Evolutionary conservation across 2,329 filamentous ascomycete species (phyloP), one percentile per base, ranked within the genome.

Genomic region (Clonostachys sp.): DNA sequence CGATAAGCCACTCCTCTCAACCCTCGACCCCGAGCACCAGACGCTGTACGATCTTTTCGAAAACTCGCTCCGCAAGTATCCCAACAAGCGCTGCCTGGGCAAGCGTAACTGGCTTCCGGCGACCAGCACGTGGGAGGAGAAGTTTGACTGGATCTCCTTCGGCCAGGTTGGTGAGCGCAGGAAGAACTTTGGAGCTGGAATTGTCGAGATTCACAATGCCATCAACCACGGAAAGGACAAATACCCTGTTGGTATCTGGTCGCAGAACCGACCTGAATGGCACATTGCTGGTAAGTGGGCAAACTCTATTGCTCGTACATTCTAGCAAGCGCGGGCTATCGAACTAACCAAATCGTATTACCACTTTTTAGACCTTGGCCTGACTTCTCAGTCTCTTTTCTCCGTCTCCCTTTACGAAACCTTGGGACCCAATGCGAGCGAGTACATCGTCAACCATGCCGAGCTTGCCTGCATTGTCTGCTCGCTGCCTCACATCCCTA

Each of bases 331-430:
- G 33, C 49, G 36, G 35, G 13, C 20, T 20, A 18, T 13, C 10
- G 7, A 14, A 42, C 41, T 42, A 33, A 40, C 44, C 33, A 13
- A 45, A 20, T 5, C 6, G 5, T 30, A 3, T 6, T 30, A 35
- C 33, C 16, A 5, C 6, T 14, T 43, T 13, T 12, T 49, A 89
- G 92, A 97, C 74, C 73, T 97, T 61, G 94, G 83, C 38, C 85
- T 88, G 63, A 83, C 89, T 71, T 94, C 91, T 12, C 94, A 97
- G 67, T 82, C 86, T 8, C 81, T 97, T 33, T 97, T 79, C 70
- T 89, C 87, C 18, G 91, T 99, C 47, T 96, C 92, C 6, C 85
- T 99, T 45, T 99, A 99, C 73, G 94, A 97, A 67, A 96, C 92
- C 12, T 81, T 99, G 6, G 92, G 92, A 10, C 86, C 92, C 12